These are phyloP conservation scores for Pichia rugopelliculosa DNA, from an alignment of 805 yeast species.

Conservation along the genomic window DNA sequence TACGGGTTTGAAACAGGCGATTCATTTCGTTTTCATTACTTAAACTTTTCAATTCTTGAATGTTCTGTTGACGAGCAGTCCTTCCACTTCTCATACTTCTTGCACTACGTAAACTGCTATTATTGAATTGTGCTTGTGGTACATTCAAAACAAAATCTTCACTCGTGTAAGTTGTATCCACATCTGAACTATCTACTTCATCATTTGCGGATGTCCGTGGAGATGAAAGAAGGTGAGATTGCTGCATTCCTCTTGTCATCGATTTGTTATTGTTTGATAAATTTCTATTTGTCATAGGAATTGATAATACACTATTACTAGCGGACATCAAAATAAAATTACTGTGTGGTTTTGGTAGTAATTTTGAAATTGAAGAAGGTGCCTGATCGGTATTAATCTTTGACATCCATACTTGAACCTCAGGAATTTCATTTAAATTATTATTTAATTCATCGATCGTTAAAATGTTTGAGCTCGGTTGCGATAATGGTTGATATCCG, in stretches of 20 bases:
- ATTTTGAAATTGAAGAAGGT: background rate
- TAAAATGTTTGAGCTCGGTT: background rate
- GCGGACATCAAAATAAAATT: constrained; percentile 6
- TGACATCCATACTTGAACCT: background rate
- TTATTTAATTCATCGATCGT: background rate
- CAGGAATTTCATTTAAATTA: constrained; percentile 2
- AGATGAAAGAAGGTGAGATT: background rate
- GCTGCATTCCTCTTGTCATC: background rate
- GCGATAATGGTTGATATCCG: constrained; percentile 2
- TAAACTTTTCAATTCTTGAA: constrained; percentile 1
- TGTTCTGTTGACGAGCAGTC: constrained; percentile 1
- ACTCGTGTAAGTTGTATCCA: background rate
- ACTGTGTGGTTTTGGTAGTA: constrained; percentile 1
- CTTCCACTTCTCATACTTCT: constrained; percentile 3
- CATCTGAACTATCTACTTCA: background rate
- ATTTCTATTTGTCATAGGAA: background rate
- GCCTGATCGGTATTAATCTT: background rate
- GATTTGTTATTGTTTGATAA: background rate
- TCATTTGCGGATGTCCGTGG: no score
- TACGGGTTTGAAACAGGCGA: background rate
- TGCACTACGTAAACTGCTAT: constrained; percentile 1
- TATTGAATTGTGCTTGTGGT: background rate
- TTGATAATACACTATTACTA: constrained; percentile 6
- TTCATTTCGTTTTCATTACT: background rate
- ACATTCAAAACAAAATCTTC: background rate